These are phyloP conservation scores for Saturnispora quitensis DNA, from an alignment of 805 yeast genomes.

Conservation along the genomic window DNA sequence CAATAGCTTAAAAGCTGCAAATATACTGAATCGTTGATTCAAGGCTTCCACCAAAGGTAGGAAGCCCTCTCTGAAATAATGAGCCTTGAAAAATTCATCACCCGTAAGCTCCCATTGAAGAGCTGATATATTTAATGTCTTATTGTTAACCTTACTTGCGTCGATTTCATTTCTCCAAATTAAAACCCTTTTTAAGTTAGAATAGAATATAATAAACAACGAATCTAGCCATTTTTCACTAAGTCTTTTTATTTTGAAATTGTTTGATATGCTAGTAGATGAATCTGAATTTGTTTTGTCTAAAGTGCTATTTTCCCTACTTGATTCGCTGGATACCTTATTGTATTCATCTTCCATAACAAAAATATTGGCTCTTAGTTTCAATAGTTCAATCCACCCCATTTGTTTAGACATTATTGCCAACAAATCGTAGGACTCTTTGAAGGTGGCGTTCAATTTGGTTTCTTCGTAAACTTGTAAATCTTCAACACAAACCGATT, in stretches of 20 bases:
- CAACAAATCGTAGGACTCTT: constrained; percentile 57
- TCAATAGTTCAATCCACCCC: constrained; percentile 79
- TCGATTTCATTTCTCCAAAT: constrained; percentile 34
- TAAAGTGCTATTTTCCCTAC: constrained; percentile 7
- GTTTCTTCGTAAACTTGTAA: constrained; percentile 42
- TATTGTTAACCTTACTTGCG: constrained; percentile 12
- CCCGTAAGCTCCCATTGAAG: constrained; percentile 73
- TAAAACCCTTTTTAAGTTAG: constrained; percentile 71
- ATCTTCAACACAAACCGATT: constrained; percentile 38
- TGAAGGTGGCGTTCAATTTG: constrained; percentile 42
- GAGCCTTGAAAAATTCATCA: constrained; percentile 39
- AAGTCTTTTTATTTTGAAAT: constrained; percentile 38
- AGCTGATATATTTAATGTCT: constrained; percentile 41
- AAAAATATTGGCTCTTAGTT: constrained; percentile 60
- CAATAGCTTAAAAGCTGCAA: constrained; percentile 44
- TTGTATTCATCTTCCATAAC: constrained; percentile 69
- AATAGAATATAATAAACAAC: constrained; percentile 55
- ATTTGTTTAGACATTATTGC: constrained; percentile 55
- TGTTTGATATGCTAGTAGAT: constrained; percentile 18
- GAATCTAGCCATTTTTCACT: constrained; percentile 72
- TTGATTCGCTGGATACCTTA: constrained; percentile 15
- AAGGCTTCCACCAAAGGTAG: constrained; percentile 47
- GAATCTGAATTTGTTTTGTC: constrained; percentile 5
- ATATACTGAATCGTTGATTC: constrained; percentile 52
- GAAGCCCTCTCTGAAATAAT: constrained; percentile 38